A percentile compares a stretch with the other conserved stretches of the same genome.
phyloP scores from a whole-genome alignment of 2,329 filamentous ascomycete genomes.

The Nigrospora osmanthi region DNA sequence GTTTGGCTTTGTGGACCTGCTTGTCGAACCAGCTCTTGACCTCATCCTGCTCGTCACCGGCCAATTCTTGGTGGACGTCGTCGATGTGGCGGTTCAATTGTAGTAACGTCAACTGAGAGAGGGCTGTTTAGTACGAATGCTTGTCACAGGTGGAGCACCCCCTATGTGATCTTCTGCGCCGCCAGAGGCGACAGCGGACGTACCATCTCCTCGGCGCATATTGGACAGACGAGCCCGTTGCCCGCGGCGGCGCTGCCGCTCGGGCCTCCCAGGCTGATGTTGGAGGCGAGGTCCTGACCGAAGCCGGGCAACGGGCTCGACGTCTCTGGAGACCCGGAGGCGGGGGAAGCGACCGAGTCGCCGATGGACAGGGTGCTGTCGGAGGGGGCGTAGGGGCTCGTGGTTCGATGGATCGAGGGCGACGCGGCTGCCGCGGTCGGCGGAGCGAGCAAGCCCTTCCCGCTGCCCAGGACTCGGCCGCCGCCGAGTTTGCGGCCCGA shows the following conservation, averaged over 20 bases:
- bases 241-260: slow-evolving; percentile 49
- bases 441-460: slow-evolving; percentile 69
- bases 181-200: slow-evolving; percentile 9
- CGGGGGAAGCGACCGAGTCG: slow-evolving; percentile 47
- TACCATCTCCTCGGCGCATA: slow-evolving; percentile 98
- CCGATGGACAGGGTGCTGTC: slow-evolving; percentile 67
- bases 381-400: slow-evolving; percentile 45
- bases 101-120: slow-evolving; percentile 69
- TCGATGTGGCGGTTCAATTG: slow-evolving; percentile 86
- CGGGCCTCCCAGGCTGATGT: slow-evolving; percentile 59
- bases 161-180: too few species aligned
- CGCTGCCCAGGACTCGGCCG: slow-evolving; percentile 83
- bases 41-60: slow-evolving; percentile 83
- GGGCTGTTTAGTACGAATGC: neutral
- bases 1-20: slow-evolving; percentile 87
- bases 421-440: slow-evolving; percentile 15
- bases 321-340: slow-evolving; percentile 28
- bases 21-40: slow-evolving; percentile 97
- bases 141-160: too few species aligned
- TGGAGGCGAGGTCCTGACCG: slow-evolving; percentile 71
- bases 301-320: slow-evolving; percentile 60
- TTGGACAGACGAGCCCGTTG: slow-evolving; percentile 81
- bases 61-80: slow-evolving; percentile 82
- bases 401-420: slow-evolving; percentile 32
- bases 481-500: slow-evolving; percentile 82